Conservation (phyloP, 345 rosid species). For the Xanthoceras sorbifolium region DNA sequence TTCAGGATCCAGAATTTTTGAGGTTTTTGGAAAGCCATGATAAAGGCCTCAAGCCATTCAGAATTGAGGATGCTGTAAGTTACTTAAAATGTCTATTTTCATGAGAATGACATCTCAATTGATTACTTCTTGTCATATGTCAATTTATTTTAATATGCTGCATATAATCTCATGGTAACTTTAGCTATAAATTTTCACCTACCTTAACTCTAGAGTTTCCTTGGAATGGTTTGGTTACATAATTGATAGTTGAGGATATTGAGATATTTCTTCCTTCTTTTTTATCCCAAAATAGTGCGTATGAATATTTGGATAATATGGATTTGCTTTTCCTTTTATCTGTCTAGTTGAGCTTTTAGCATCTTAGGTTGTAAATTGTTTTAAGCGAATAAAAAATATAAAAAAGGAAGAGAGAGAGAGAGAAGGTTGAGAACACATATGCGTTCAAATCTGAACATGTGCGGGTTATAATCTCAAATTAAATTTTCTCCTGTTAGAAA, state of each 20-base stretch:
- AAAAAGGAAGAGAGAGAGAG: not conserved
- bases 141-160: not conserved
- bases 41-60: constrained; percentile 30
- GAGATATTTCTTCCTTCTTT: not conserved
- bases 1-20: constrained; percentile 59
- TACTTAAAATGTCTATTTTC: constrained; percentile 4
- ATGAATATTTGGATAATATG: not conserved
- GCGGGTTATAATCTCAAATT: constrained; percentile 1
- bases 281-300: not conserved
- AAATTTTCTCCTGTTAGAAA: not conserved
- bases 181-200: not conserved
- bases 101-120: not conserved
- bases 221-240: not conserved
- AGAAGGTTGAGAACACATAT: not conserved
- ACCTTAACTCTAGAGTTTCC: not conserved
- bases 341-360: not conserved
- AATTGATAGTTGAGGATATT: not conserved
- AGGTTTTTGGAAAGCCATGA: constrained; percentile 55
- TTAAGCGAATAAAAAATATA: not conserved
- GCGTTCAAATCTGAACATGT: not conserved
- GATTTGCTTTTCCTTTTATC: not conserved
- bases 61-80: constrained; percentile 62
- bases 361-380: not conserved
- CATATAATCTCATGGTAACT: not conserved
- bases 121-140: not conserved